Conservation (phyloP, 2,329 filamentous ascomycete genomes). For the Ambrosiella xylebori region DNA sequence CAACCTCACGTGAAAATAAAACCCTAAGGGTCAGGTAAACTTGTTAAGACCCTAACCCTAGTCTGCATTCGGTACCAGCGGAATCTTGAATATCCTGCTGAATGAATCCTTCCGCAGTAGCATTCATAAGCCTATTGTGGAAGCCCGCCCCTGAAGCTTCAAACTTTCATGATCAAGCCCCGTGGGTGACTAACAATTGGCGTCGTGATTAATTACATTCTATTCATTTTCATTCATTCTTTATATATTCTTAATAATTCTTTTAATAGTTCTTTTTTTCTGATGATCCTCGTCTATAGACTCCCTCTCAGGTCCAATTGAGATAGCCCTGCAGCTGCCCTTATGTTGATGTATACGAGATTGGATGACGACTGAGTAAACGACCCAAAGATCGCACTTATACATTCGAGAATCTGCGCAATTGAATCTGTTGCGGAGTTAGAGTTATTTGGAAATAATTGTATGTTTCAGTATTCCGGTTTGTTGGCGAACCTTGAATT, state of each 20-base stretch:
- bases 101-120: not conserved
- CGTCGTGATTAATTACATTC: not conserved
- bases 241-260: not conserved
- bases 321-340: not conserved
- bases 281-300: not conserved
- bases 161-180: not conserved
- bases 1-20: not conserved
- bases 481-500: not conserved
- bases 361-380: not conserved
- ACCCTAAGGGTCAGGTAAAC: not conserved
- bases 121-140: not conserved
- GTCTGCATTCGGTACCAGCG: not conserved
- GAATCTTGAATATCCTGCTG: not conserved
- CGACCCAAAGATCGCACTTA: no score
- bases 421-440: no score
- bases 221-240: conserved; percentile 2
- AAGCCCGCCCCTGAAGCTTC: not conserved
- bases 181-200: not conserved
- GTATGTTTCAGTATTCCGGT: not conserved
- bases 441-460: not conserved
- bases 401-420: no score
- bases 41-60: not conserved
- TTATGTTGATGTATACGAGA: not conserved
- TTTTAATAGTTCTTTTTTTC: not conserved
- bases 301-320: not conserved